phyloP scores from a whole-genome alignment of 2,329 filamentous ascomycete genomes.

The Alternaria consortialis region DNA sequence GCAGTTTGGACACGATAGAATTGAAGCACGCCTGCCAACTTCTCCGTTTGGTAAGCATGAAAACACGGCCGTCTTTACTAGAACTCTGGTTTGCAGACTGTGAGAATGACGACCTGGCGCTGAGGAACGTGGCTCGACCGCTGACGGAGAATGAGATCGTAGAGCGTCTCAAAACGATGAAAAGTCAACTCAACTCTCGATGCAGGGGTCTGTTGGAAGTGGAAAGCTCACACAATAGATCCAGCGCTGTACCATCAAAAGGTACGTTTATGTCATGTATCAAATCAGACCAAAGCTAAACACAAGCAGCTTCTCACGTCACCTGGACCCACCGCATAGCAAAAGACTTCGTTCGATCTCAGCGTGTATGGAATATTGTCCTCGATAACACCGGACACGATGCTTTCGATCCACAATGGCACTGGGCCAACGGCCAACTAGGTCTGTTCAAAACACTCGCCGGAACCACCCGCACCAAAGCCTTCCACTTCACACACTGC shows the following conservation, averaged over 20 bases:
- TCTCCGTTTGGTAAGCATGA: too few relatives aligned
- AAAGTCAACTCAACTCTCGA: too few relatives aligned
- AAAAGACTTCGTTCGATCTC: slow-evolving; percentile 19
- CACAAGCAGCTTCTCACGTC: background rate
- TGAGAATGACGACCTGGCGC: background rate
- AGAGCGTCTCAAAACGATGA: too few relatives aligned
- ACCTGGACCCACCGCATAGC: slow-evolving; percentile 24
- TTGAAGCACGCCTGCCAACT: too few relatives aligned
- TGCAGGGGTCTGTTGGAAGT: too few relatives aligned
- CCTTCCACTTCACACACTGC: background rate
- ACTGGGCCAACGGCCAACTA: slow-evolving; percentile 11
- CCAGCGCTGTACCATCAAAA: too few relatives aligned
- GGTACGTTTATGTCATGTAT: background rate
- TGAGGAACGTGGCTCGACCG: background rate
- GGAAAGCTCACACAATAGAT: too few relatives aligned
- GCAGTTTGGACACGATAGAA: too few relatives aligned
- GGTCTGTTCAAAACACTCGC: background rate
- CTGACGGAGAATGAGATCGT: background rate
- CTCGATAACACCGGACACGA: background rate
- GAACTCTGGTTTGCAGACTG: slow-evolving; percentile 9
- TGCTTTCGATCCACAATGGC: slow-evolving; percentile 1
- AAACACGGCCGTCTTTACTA: background rate
- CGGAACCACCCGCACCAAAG: background rate
- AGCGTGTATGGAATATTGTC: background rate
- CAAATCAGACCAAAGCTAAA: background rate